Evolutionary conservation across 2,329 filamentous ascomycete genomes (phyloP), one percentile per base, ranked within the genome.

Genomic region (Talaromyces sp.): DNA sequence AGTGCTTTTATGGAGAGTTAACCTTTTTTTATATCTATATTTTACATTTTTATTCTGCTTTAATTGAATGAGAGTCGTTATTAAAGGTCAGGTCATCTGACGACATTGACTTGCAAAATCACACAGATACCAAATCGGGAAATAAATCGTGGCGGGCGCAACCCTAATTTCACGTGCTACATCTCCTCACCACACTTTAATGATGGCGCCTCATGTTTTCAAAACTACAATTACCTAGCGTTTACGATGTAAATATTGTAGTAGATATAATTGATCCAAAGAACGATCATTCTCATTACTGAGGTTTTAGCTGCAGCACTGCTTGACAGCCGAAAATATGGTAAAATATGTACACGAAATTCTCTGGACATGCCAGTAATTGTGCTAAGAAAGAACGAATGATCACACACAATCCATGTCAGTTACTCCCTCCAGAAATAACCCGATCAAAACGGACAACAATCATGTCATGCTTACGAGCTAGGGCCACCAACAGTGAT

Each of bases 401-500:
- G 39, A 55, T 49, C 22, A 42, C 28, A 19, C 17, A 33, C 17
- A 36, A 61, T 61, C n/a, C 11, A 1, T n/a, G 15, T 54, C 51
- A n/a, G 22, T 28, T 30, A 47, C 44, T 22, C 4, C 42, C 22
- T 13, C 13, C 44, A 47, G 4, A 25, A 47, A 47, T 22, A 47
- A 11, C 11, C 10, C n/a, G 19, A 47, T 9, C 19, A 47, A 7
- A 25, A 3, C 22, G 22, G n/a, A 47, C 9, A 9, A 9, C 22
- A 22, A 8, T 44, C 28, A 44, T 19, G 22, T 22, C 36, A 33
- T 55, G n/a, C 30, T 22, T 42, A 42, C 30, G 15, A 2, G 19
- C 25, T 58, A 25, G 63, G 54, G 1, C 81, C 81, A 19, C 82
- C 82, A 56, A 83, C 76, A 60, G 76, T 73, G 52, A 84, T 72